Evolutionary conservation across 2,329 filamentous ascomycete genomes (phyloP).

Genomic region (Ascochyta viciae-villosae): DNA sequence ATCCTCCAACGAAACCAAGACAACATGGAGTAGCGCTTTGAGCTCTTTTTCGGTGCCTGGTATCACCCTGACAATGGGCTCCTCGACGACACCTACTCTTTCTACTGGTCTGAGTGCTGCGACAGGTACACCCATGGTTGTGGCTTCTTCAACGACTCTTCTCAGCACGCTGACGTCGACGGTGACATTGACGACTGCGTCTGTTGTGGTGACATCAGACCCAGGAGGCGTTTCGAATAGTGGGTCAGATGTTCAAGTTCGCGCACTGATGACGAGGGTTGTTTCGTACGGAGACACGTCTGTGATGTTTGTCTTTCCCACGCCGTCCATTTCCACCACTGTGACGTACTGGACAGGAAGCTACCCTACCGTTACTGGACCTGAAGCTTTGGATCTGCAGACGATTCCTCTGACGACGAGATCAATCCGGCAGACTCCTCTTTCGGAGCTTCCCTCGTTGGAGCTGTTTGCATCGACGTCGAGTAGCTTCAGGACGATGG

Average conservation of each 20-base stretch:
- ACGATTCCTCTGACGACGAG: conserved; percentile 33
- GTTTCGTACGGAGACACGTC: conserved; percentile 33
- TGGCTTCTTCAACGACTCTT: background rate
- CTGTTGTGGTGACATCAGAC: background rate
- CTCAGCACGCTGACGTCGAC: background rate
- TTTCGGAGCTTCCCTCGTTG: conserved; percentile 30
- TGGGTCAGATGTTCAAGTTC: conserved; percentile 6
- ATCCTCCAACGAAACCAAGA: background rate
- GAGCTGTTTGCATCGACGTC: conserved; percentile 21
- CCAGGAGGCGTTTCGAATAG: background rate
- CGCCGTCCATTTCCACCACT: conserved; percentile 38
- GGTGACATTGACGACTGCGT: background rate
- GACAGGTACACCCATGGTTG: background rate
- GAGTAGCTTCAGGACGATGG: conserved; percentile 22
- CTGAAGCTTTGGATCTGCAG: conserved; percentile 32
- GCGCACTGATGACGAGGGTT: conserved; percentile 31
- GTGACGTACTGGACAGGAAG: conserved; percentile 44
- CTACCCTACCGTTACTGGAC: conserved; percentile 37
- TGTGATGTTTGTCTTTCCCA: conserved; percentile 41
- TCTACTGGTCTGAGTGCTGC: background rate
- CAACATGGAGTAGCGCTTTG: background rate
- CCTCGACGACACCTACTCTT: background rate
- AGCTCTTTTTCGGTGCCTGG: background rate
- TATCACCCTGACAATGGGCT: background rate
- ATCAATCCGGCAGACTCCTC: conserved; percentile 26